Evolutionary conservation across 1,284 basidiomycete species (phyloP), one percentile per base, ranked within the genome.

Genomic region (Leccinum angustisporum): DNA sequence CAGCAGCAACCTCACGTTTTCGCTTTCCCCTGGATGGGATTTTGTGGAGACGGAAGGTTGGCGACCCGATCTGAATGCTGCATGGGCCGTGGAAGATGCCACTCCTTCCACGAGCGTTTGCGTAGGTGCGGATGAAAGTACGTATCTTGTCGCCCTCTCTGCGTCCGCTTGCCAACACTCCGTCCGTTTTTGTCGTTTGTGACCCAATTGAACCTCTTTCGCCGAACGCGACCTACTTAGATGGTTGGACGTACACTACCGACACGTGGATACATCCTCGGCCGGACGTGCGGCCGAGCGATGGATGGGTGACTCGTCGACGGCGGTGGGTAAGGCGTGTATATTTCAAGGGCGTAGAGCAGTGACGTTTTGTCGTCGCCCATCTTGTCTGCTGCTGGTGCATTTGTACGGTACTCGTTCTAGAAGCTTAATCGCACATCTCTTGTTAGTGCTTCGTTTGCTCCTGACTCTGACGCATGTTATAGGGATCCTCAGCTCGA

Each of bases 231-330:
- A 48, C 46, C 46, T 21, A 48, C 46, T 21, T 13, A 87, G 90
- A 83, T 68, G 90, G 89, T 5, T 92, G 90, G 89, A 83, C 90
- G 14, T 91, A 92, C 67, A 88, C 87, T 4, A 88, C 89, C 62
- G 88, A 91, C 64, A 76, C 80, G 0, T 91, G 90, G 90, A 77
- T 82, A 10, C 79, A 85, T 56, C 79, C 83, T 0, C 76, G 76
- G 2, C 75, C 65, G 67, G 82, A 77, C 63, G 80, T 79, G 46
- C 79, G 81, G 75, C 77, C 68, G 68, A 67, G 10, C 72, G 80
- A 77, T 2, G 82, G 82, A 31, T 73, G 72, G 70, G 79, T 86
- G 60, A 90, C 88, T n/a, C 75, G 88, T 57, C 73, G 88, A 65
- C 72, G 88, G 64, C 75, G 86, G 53, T 91, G 89, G 88, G 76